These are phyloP conservation scores for Xylogone sp. DNA, from an alignment of 2,329 filamentous ascomycete genomes.

Conservation along the genomic window DNA sequence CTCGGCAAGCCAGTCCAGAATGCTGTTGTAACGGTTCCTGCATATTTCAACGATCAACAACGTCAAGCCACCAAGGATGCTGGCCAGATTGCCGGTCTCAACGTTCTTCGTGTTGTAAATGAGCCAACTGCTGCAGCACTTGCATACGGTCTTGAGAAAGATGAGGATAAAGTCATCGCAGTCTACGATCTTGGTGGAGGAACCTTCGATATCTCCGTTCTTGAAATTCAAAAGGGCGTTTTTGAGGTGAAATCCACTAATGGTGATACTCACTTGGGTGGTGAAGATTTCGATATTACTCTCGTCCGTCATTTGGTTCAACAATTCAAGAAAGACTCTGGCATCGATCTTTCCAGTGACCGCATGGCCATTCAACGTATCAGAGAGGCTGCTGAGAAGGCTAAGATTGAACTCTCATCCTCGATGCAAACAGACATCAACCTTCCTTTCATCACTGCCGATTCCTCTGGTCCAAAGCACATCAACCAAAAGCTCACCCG, in stretches of 20 bases:
- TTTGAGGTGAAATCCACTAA: conserved; percentile 99
- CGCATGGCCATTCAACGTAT: conserved; percentile 99
- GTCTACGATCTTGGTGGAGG: conserved; percentile 98
- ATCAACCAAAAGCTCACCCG: conserved; percentile 95
- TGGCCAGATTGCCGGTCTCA: conserved; percentile 91
- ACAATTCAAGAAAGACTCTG: conserved; percentile 95
- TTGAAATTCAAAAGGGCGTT: conserved; percentile 96
- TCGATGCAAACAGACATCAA: conserved; percentile 96
- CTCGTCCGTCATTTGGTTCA: conserved; percentile 91
- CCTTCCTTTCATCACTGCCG: conserved; percentile 97
- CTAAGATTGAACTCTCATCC: conserved; percentile 97
- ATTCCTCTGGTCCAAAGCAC: conserved; percentile 93
- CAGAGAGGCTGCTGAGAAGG: conserved; percentile 97
- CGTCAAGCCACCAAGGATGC: conserved; percentile 98
- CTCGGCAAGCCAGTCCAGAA: conserved; percentile 90
- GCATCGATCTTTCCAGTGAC: conserved; percentile 84
- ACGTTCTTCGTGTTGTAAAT: conserved; percentile 96
- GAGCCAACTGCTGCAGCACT: conserved; percentile 95
- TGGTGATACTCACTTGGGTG: conserved; percentile 96
- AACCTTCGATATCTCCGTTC: conserved; percentile 98
- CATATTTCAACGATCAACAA: conserved; percentile 99
- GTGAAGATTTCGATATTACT: conserved; percentile 95
- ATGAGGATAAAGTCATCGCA: conserved; percentile 81
- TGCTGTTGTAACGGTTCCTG: conserved; percentile 92
- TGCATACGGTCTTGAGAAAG: conserved; percentile 95